Base-by-base conservation (phyloP, 2,329 filamentous ascomycete species). In the Cytospora piceicola region DNA sequence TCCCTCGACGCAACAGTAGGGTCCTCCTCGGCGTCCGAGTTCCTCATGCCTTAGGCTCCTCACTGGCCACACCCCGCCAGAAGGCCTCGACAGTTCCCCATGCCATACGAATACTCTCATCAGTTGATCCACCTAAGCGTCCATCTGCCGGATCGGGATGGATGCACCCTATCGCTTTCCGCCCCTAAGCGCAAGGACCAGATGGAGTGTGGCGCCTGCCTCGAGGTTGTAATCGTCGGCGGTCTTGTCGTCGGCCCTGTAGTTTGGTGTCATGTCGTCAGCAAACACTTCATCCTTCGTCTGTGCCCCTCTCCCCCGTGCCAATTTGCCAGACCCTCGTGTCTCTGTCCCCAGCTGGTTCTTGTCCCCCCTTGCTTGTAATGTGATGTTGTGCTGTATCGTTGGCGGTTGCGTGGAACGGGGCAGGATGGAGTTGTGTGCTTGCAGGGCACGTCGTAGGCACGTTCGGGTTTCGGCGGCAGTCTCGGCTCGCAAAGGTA, bases 211-310 rank as follows among this genome's bases (percentile, higher is more conserved):
- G 69, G 93, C 92, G 66, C 95, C 95, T 63, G 93, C 93, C 77
- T 95, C 91, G 69, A 99, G 91, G 70, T 87, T 88, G 78, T 98
- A 98, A 73, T 98, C 94, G 63, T 85, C 82, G 8, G 95, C 94
- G 14, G 93, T 94, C 81, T 97, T 97, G 73, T 98, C 94, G 76
- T 99, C 95, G 75, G 89, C 88, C 93, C 94, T 98, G 70, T 68
- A 14, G 8, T 55, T 3, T 56, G 9, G 9, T 30, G 27, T n/a
- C 46, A 30, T 9, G 39, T 58, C 20, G 51, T 63, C 24, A 64
- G 58, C 51, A 36, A 49, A 59, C 27, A 36, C 32, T 42, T 32
- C 7, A n/a, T 11, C 56, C 36, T 58, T 49, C 32, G 34, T 4
- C 34, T 22, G n/a, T 2, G 12, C 7, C 7, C 12, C 17, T n/a